phyloP scores from a whole-genome alignment of 192 early-diverging fungal genomes.

The Backusella psychrophila region DNA sequence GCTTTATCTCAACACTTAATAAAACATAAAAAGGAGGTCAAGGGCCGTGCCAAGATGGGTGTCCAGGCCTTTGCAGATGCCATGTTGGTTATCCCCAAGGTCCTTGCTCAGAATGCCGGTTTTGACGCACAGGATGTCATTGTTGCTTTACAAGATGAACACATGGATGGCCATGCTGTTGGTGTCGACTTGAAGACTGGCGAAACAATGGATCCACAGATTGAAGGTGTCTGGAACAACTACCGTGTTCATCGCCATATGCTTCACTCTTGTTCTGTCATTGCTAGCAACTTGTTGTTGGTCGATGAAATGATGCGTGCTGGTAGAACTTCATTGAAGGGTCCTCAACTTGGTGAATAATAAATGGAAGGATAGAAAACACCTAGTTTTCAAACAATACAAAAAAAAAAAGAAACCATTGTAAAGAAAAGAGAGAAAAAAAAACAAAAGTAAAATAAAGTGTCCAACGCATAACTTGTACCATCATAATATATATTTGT shows the following conservation, averaged over 20 bases:
- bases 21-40: slow-evolving; percentile 86
- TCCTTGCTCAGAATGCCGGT: slow-evolving; percentile 92
- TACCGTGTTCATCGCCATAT: slow-evolving; percentile 96
- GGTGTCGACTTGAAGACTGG: slow-evolving; percentile 94
- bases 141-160: slow-evolving; percentile 91
- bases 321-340: slow-evolving; percentile 41
- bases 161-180: slow-evolving; percentile 85
- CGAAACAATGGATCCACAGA: slow-evolving; percentile 86
- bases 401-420: neutral
- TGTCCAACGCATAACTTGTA: neutral
- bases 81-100: slow-evolving; percentile 94
- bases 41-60: slow-evolving; percentile 94
- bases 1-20: slow-evolving; percentile 80
- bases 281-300: slow-evolving; percentile 94
- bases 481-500: neutral
- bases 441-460: neutral
- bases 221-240: slow-evolving; percentile 98
- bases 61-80: slow-evolving; percentile 97
- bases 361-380: neutral
- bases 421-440: neutral
- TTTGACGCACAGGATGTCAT: slow-evolving; percentile 96
- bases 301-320: slow-evolving; percentile 98
- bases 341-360: slow-evolving; percentile 33
- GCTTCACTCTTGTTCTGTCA: slow-evolving; percentile 96
- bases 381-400: neutral